phyloP scores from a whole-genome alignment of 1,284 basidiomycete species.

The Quambalaria eucalypti region DNA sequence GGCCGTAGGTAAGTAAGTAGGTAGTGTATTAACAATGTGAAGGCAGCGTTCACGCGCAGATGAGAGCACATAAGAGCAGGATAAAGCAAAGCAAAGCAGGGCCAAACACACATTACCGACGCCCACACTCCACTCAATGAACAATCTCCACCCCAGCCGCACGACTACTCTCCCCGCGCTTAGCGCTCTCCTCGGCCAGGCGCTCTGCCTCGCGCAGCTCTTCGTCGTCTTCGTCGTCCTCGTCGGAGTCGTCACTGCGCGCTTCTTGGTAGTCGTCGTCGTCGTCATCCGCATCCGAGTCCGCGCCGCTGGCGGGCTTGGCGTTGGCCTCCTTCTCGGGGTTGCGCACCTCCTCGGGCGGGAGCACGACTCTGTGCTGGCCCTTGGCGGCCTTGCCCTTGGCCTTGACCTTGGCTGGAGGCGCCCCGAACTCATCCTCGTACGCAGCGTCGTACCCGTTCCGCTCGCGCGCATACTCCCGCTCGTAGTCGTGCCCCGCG shows the following conservation, averaged over 20 bases:
- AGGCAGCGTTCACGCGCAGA: no score
- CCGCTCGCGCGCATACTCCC: neutral
- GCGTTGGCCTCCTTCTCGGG: neutral
- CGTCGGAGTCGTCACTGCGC: neutral
- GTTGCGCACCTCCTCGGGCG: neutral
- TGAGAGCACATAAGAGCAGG: no score
- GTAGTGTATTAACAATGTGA: no score
- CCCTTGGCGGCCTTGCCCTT: neutral
- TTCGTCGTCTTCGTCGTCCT: neutral
- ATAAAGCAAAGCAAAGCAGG: no score
- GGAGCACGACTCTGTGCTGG: neutral
- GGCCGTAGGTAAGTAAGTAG: no score
- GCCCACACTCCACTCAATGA: no score
- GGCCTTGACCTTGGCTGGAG: neutral
- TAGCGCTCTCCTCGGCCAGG: neutral
- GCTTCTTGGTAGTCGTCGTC: neutral
- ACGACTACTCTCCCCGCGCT: neutral
- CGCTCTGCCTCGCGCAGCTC: neutral
- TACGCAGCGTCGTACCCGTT: neutral
- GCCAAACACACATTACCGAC: no score
- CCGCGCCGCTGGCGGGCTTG: neutral
- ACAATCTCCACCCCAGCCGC: neutral
- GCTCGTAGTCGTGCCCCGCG: neutral
- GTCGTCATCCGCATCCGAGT: neutral
- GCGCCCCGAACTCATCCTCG: neutral